Conservation (phyloP, 768 basidiomycete genomes). For the Suillus fuscotomentosus region DNA sequence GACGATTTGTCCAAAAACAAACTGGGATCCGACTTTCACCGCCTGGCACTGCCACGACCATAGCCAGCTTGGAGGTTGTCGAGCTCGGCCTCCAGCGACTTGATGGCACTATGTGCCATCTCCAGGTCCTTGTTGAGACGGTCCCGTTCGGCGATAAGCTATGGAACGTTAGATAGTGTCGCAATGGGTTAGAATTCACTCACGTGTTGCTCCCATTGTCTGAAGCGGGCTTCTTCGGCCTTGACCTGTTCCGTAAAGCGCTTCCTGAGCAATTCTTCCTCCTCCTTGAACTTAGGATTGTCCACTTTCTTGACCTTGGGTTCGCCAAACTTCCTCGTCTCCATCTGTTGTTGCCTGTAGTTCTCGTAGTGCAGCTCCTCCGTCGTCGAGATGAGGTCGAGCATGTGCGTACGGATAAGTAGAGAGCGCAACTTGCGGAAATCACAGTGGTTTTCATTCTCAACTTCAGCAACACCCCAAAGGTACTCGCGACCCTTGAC, state of each 20-base stretch:
- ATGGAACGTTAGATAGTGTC: constrained; percentile 18
- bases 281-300: constrained; percentile 99
- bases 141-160: constrained; percentile 98
- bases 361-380: constrained; percentile 98
- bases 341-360: constrained; percentile 98
- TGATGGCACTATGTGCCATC: constrained; percentile 87
- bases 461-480: constrained; percentile 99
- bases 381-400: constrained; percentile 93
- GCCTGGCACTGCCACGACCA: constrained; percentile 55
- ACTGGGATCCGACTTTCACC: constrained; percentile 16
- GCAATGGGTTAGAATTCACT: constrained; percentile 25
- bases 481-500: constrained; percentile 99
- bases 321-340: constrained; percentile 98
- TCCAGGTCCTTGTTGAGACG: constrained; percentile 99
- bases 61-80: constrained; percentile 88
- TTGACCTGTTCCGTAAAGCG: constrained; percentile 99
- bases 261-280: constrained; percentile 95
- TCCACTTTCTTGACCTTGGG: constrained; percentile 98
- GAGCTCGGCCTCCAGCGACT: constrained; percentile 85
- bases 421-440: constrained; percentile 97
- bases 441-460: constrained; percentile 99
- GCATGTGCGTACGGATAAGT: constrained; percentile 96
- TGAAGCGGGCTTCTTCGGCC: constrained; percentile 94
- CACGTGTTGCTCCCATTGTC: constrained; percentile 99
- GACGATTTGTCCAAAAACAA: neutral